Base-by-base conservation (phyloP, 2,329 filamentous ascomycete genomes). In the Talaromyces atroroseus region DNA sequence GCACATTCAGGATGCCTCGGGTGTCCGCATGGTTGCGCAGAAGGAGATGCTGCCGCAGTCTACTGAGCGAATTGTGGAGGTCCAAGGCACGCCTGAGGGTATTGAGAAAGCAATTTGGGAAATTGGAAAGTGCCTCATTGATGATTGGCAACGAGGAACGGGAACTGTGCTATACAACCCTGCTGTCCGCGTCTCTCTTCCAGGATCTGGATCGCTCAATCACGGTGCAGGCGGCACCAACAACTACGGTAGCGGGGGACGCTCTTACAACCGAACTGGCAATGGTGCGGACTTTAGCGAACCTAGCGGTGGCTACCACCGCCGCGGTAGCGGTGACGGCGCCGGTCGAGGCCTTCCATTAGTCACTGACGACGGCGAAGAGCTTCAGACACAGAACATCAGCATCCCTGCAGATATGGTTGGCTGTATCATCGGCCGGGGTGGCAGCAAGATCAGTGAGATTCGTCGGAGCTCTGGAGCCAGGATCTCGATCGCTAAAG, bases 1-100 rank as follows among this genome's bases (percentile, higher is more conserved):
- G 82, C 90, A 96, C 73, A 99, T 99, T 65, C 94, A 99, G 74
- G 94, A 99, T 73, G 87, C 86, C 29, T 97, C 94, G 5, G 92
- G 92, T 62, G 94, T 97, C 58, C 92, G 94, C 70, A 99, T 99
- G 94, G 92, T 99, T 49, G 94, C 94, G 42, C 94, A 99, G 76
- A 99, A 99, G 78, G 94, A 99, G 69, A 99, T 99, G 94, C 86
- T 99, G 7, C 94, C 94, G 36, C 94, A 99, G 74, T 99, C 94
- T 5, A 99, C 94, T 34, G 94, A 99, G 79, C 88, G 94, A 62
- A 92, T 99, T 66, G 94, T 99, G 62, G 94, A 99, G 72, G 88
- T 99, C 47, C 92, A 96, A 72, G 94, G 94, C 65, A 92, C 88
- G 18, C 92, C 94, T 16, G 91, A 95, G 55, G 92, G 92, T 59